These are phyloP conservation scores for Candida xiaguanensis DNA, from an alignment of 805 yeast genomes.

Conservation along the genomic window DNA sequence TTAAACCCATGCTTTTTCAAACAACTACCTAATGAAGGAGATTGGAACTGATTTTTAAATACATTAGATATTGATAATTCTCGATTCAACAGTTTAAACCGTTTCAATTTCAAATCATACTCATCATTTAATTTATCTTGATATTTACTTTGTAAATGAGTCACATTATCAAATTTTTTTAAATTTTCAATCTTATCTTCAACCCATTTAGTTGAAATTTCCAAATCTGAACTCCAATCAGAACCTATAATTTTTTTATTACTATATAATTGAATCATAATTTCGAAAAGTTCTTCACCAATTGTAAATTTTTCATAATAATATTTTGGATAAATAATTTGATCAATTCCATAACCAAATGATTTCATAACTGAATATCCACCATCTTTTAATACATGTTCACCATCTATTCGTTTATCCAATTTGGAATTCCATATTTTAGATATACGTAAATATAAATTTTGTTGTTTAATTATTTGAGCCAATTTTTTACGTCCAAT, in stretches of 20 bases:
- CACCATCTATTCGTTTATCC: conserved; percentile 7
- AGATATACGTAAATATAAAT: conserved; percentile 18
- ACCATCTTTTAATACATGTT: conserved; percentile 21
- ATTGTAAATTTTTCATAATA: conserved; percentile 23
- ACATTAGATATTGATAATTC: conserved; percentile 15
- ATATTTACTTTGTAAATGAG: conserved; percentile 4
- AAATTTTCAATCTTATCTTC: background rate
- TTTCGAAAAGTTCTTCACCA: conserved; percentile 37
- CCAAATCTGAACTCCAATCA: conserved; percentile 8
- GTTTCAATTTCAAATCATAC: conserved; percentile 10
- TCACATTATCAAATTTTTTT: conserved; percentile 4
- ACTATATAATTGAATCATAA: conserved; percentile 14
- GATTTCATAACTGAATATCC: conserved; percentile 26
- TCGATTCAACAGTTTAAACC: background rate
- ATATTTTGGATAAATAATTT: conserved; percentile 24
- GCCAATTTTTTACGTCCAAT: conserved; percentile 22
- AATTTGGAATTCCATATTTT: conserved; percentile 24
- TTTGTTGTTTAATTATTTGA: conserved; percentile 29
- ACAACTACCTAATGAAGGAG: conserved; percentile 3
- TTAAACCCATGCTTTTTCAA: background rate
- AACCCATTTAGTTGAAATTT: background rate
- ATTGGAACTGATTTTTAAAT: conserved; percentile 28
- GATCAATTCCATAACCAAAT: conserved; percentile 23
- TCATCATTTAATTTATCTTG: conserved; percentile 12
- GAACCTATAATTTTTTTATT: conserved; percentile 1